Evolutionary conservation across 225 moss, liverwort and hornwort genomes (phyloP).

Genomic region (Polytrichum commune): DNA sequence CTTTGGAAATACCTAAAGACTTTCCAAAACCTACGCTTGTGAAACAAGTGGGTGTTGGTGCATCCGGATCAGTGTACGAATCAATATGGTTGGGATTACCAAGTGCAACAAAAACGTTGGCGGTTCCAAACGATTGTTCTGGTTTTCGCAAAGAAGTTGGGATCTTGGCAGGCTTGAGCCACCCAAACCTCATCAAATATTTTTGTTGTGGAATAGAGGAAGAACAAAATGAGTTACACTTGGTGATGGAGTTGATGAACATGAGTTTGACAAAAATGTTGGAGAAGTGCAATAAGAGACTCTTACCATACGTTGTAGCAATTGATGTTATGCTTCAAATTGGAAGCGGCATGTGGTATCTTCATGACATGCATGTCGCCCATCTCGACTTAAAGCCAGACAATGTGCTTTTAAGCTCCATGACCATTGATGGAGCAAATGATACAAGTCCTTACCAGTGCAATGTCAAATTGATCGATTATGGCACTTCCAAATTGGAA

Average conservation of each 20-base stretch:
- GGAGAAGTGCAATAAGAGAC: slow-evolving; percentile 7
- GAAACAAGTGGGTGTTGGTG: background rate
- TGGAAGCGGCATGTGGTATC: slow-evolving; percentile 43
- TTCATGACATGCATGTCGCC: slow-evolving; percentile 31
- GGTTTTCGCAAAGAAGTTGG: no score
- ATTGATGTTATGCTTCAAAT: slow-evolving; percentile 44
- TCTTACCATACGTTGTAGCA: slow-evolving; percentile 22
- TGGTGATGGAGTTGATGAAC: no score
- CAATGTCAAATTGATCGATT: slow-evolving; percentile 32
- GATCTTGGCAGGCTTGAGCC: no score
- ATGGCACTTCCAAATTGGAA: slow-evolving; percentile 27
- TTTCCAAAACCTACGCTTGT: background rate
- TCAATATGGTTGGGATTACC: no score
- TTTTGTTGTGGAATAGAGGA: no score
- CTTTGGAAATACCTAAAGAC: background rate
- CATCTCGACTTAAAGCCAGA: slow-evolving; percentile 32
- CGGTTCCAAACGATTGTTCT: no score
- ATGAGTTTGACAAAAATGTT: slow-evolving; percentile 26
- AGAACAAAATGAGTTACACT: no score
- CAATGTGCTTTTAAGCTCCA: slow-evolving; percentile 19
- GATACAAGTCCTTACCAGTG: slow-evolving; percentile 16
- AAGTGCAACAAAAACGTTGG: no score
- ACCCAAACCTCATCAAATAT: no score
- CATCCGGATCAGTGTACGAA: background rate
- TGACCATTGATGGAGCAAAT: background rate